These are phyloP conservation scores for Globisporangium spiculum DNA, from an alignment of 352 stramenopile genomes.

Conservation along the genomic window DNA sequence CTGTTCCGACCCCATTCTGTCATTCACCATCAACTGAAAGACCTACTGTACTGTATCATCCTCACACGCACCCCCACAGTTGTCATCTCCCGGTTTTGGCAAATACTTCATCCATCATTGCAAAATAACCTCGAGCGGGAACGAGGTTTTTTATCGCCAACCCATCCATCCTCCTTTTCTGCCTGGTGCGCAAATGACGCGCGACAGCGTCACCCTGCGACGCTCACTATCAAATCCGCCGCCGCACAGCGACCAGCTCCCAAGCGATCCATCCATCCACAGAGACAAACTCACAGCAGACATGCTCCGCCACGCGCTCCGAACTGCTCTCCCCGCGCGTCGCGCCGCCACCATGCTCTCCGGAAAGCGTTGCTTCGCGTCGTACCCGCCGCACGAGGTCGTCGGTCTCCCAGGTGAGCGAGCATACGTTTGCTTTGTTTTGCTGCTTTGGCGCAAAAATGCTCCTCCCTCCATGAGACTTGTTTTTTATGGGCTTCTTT, in stretches of 20 bases:
- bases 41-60: too few species aligned
- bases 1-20: too few species aligned
- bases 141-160: neutral
- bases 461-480: neutral
- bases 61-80: too few species aligned
- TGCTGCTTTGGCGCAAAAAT: neutral
- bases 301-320: slow-evolving; percentile 69
- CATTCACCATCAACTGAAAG: too few species aligned
- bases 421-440: slow-evolving; percentile 5
- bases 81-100: neutral
- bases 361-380: slow-evolving; percentile 50
- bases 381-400: slow-evolving; percentile 77
- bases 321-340: slow-evolving; percentile 38
- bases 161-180: slow-evolving; percentile 10
- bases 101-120: neutral
- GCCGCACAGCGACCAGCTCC: neutral
- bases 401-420: slow-evolving; percentile 68
- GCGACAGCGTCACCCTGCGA: neutral
- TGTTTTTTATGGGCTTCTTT: neutral
- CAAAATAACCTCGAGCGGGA: neutral
- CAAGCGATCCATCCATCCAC: neutral
- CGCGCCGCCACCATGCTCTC: slow-evolving; percentile 29
- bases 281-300: neutral
- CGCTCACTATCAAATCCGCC: slow-evolving; percentile 6
- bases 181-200: slow-evolving; percentile 5